These are phyloP conservation scores for Sordaria brevicollis DNA, from an alignment of 495 filamentous ascomycete species.

Conservation along the genomic window DNA sequence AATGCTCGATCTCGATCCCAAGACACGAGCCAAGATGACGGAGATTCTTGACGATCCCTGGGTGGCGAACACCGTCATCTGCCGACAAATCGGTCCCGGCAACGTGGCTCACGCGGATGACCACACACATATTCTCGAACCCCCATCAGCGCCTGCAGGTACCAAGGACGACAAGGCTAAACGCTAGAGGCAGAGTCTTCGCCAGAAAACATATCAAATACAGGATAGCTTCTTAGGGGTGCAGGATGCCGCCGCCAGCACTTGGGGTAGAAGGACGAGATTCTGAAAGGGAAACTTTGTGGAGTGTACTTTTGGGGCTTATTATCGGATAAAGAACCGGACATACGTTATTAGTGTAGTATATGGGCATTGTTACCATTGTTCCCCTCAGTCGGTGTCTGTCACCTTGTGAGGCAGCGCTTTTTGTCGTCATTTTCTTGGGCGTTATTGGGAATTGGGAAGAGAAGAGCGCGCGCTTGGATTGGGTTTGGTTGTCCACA, in stretches of 20 bases:
- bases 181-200: background rate
- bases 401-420: background rate
- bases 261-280: background rate
- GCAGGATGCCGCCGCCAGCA: background rate
- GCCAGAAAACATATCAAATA: background rate
- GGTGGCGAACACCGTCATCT: conserved; percentile 61
- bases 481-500: background rate
- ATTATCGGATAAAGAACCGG: background rate
- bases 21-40: conserved; percentile 67
- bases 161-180: background rate
- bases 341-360: background rate
- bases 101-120: conserved; percentile 36
- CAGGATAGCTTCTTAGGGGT: background rate
- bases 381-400: background rate
- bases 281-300: background rate
- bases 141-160: conserved; percentile 26
- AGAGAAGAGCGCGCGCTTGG: background rate
- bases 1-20: conserved; percentile 88
- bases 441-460: background rate
- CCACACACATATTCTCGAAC: conserved; percentile 45
- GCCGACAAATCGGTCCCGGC: conserved; percentile 36
- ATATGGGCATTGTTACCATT: background rate
- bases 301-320: background rate
- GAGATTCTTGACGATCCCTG: conserved; percentile 87
- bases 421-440: background rate